Evolutionary conservation across 495 filamentous ascomycete genomes (phyloP).

Genomic region (Podospora anserina): DNA sequence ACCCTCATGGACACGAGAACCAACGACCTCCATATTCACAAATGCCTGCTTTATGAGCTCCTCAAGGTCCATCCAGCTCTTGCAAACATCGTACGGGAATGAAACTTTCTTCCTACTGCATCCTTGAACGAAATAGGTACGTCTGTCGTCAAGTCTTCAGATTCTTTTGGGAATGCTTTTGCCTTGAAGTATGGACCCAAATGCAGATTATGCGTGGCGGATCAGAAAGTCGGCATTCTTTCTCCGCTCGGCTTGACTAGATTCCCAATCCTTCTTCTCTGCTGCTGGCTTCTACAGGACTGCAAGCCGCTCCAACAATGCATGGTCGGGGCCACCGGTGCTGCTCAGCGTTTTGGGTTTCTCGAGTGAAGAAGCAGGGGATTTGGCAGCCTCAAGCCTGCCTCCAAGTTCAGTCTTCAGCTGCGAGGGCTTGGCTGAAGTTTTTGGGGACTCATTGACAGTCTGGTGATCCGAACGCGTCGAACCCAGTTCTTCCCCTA

Average conservation of each 20-base stretch:
- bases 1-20: too few species aligned
- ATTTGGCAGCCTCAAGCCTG: background rate
- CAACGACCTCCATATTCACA: too few species aligned
- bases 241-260: background rate
- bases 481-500: background rate
- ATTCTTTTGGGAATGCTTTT: too few species aligned
- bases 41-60: too few species aligned
- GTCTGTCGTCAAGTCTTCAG: too few species aligned
- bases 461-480: background rate
- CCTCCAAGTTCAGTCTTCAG: background rate
- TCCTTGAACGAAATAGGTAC: too few species aligned
- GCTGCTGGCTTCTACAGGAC: background rate
- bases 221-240: background rate
- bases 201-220: background rate
- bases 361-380: background rate
- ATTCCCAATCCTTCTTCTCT: background rate
- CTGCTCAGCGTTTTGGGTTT: background rate
- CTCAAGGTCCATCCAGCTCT: too few species aligned
- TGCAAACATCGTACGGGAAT: too few species aligned
- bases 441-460: background rate
- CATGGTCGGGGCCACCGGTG: background rate
- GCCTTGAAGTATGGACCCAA: too few species aligned
- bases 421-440: background rate
- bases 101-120: too few species aligned
- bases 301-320: background rate